These are phyloP conservation scores for Erodium texanum DNA, from an alignment of 441 rosid genomes.

Conservation along the genomic window DNA sequence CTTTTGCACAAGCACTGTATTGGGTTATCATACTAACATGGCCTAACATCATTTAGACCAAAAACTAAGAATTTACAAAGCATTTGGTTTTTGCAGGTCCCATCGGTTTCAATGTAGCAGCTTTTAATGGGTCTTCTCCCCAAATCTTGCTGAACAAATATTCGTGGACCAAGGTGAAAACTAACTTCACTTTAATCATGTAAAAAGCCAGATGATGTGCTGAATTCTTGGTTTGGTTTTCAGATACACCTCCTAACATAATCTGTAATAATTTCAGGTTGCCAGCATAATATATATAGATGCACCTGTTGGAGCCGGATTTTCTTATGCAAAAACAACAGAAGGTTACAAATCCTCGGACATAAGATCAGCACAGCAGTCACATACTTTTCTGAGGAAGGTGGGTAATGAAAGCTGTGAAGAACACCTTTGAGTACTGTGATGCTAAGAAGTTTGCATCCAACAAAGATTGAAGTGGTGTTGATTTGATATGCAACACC, in stretches of 20 bases:
- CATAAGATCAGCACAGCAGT: slow-evolving; percentile 14
- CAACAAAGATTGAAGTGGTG: neutral
- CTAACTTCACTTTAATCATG: neutral
- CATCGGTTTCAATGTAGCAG: slow-evolving; percentile 16
- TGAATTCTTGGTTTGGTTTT: neutral
- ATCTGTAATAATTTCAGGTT: slow-evolving; percentile 4
- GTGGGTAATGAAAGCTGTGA: slow-evolving; percentile 2
- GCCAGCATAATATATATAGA: slow-evolving; percentile 18
- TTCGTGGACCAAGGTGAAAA: slow-evolving; percentile 21
- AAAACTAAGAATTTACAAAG: neutral
- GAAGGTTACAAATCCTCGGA: slow-evolving; percentile 9
- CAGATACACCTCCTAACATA: neutral
- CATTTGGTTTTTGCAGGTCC: slow-evolving; percentile 21
- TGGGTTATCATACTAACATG: neutral
- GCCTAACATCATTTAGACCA: neutral
- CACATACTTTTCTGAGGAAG: slow-evolving; percentile 13
- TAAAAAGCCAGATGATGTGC: neutral
- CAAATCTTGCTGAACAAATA: slow-evolving; percentile 9
- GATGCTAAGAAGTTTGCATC: neutral
- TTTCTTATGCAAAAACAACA: slow-evolving; percentile 12
- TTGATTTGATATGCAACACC: neutral
- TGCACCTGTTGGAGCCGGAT: slow-evolving; percentile 19
- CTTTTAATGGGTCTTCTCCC: slow-evolving; percentile 20
- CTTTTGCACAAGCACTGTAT: neutral
- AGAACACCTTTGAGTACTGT: neutral